A percentile compares a stretch with the other conserved stretches of the same genome.
These are phyloP conservation scores for Actinomucor elegans DNA, from an alignment of 371 early-diverging fungal species.

Conservation along the genomic window DNA sequence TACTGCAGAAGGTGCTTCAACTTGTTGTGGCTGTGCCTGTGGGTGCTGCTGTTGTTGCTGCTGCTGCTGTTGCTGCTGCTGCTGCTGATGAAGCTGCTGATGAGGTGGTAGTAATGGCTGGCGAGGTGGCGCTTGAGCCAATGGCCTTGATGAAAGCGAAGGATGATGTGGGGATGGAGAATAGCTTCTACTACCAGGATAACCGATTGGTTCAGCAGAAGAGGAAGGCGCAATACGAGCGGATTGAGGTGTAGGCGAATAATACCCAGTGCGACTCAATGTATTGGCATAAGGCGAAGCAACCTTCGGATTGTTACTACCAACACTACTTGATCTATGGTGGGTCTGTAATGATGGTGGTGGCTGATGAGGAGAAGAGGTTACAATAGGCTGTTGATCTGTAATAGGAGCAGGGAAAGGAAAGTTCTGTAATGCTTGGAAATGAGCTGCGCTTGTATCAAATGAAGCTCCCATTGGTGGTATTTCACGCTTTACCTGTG, in stretches of 20 bases:
- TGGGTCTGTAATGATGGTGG: not conserved
- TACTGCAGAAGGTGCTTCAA: slow-evolving; percentile 26
- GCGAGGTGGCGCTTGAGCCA: not conserved
- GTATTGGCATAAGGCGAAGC: not conserved
- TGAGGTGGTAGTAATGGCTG: not conserved
- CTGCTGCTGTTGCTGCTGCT: slow-evolving; percentile 8
- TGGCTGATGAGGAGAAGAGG: not conserved
- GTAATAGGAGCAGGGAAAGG: slow-evolving; percentile 31
- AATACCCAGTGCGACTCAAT: not conserved
- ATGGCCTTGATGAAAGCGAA: slow-evolving; percentile 4
- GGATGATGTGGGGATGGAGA: not conserved
- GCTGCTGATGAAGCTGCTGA: not conserved
- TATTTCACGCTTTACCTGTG: not conserved
- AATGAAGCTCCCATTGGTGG: slow-evolving; percentile 2
- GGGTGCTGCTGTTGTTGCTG: slow-evolving; percentile 7
- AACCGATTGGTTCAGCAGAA: not conserved
- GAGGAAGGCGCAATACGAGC: slow-evolving; percentile 2
- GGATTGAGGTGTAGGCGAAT: slow-evolving; percentile 12
- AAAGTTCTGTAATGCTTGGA: slow-evolving; percentile 29
- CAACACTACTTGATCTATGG: not conserved
- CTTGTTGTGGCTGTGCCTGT: not conserved
- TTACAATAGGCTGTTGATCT: not conserved
- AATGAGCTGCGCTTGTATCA: slow-evolving; percentile 19
- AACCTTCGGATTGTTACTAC: not conserved
- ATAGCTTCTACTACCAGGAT: no score